Evolutionary conservation across 1,284 basidiomycete genomes (phyloP), one percentile per base, ranked within the genome.

Genomic region (Ustilago esculenta): DNA sequence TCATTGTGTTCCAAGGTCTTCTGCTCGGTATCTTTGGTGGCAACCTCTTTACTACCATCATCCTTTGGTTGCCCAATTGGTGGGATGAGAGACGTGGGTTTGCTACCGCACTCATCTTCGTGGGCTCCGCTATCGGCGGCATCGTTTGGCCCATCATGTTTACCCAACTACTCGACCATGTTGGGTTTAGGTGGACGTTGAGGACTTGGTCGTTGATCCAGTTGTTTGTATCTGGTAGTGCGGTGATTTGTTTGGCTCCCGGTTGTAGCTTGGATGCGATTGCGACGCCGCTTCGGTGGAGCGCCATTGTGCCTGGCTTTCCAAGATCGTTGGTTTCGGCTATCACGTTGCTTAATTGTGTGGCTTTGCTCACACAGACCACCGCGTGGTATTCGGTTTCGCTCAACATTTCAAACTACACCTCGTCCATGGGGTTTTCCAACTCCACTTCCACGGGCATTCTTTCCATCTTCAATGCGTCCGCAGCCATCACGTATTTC

Each of bases 41-140:
- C 17, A 56, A 70, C 17, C 41, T 59, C 21, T 77, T 77, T 36
- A 71, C 64, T 12, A 60, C 69, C 14, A 60, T 66, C 25, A 61
- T 76, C 21, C 45, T 77, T 4, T 76, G 70, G 70, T 43, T 77
- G 11, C 71, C 73, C 1, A 50, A 73, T 32, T 77, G 75, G 75
- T 77, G 67, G 50, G 67, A 75, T 32, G 24, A 44, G 30, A 30
- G 60, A 25, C 35, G 67, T 10, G 75, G 75, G 1, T 51, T 68
- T 8, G 75, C 75, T 3, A 74, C 60, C 1, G 74, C 74, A 11
- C 42, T 76, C 45, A 72, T 77, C 48, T 75, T 72, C 37, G 48
- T 51, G 17, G 75, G 75, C 15, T 58, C 58, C 0, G 74, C 60
- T 1, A 36, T 76, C 7, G 75, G 75, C 10, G 75, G 75, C 9